phyloP scores from a whole-genome alignment of 2,329 filamentous ascomycete genomes.

The Fusarium sp. region DNA sequence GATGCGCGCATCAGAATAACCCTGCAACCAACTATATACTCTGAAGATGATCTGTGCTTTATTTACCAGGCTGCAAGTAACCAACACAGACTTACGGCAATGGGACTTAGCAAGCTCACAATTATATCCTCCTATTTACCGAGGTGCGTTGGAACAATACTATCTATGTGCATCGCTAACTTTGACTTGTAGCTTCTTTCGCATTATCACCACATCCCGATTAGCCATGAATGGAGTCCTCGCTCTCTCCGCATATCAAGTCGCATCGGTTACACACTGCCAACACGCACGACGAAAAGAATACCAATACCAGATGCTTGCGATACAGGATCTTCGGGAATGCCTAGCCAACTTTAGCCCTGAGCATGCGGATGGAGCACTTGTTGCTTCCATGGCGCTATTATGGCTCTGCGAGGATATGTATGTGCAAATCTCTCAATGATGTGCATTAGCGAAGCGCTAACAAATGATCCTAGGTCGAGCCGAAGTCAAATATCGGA shows the following conservation, averaged over 20 bases:
- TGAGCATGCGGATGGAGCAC: slow-evolving; percentile 24
- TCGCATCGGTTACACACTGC: slow-evolving; percentile 22
- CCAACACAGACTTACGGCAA: slow-evolving; percentile 23
- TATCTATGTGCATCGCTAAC: neutral
- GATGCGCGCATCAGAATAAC: slow-evolving; percentile 18
- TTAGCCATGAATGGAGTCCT: slow-evolving; percentile 30
- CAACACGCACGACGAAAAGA: slow-evolving; percentile 28
- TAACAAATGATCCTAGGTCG: slow-evolving; percentile 8
- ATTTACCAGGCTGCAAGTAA: slow-evolving; percentile 30
- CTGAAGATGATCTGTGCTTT: slow-evolving; percentile 31
- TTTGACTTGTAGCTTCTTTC: slow-evolving; percentile 9
- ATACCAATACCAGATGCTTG: slow-evolving; percentile 33
- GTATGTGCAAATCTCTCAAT: neutral
- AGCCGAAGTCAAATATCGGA: slow-evolving; percentile 24
- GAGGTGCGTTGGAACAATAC: slow-evolving; percentile 4
- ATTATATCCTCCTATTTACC: slow-evolving; percentile 26
- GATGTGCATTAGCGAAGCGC: neutral
- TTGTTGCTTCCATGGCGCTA: slow-evolving; percentile 24
- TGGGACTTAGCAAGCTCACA: slow-evolving; percentile 24
- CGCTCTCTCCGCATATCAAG: slow-evolving; percentile 26
- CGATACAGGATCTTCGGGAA: slow-evolving; percentile 22
- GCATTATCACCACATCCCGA: slow-evolving; percentile 18
- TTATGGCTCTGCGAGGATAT: slow-evolving; percentile 33
- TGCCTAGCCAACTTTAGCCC: slow-evolving; percentile 15
- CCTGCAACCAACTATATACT: slow-evolving; percentile 28